Percentiles rank a stretch among this genome's conserved stretches.
These are phyloP conservation scores for Nemania sp. DNA, from an alignment of 2,329 filamentous ascomycete genomes.

Conservation along the genomic window DNA sequence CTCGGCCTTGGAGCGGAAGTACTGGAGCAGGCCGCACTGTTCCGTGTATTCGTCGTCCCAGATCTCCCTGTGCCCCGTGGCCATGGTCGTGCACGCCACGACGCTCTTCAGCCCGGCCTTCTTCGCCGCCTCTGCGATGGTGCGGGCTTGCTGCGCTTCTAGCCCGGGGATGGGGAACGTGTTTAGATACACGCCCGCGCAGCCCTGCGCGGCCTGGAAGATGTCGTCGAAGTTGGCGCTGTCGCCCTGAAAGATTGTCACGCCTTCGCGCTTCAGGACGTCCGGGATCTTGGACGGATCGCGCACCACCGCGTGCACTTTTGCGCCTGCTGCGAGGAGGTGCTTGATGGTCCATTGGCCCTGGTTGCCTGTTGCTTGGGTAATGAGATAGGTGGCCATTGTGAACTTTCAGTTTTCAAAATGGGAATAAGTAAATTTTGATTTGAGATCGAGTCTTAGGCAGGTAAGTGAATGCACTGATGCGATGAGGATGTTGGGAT, in stretches of 20 bases:
- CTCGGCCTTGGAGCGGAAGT: slow-evolving; percentile 46
- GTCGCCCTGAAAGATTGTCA: slow-evolving; percentile 45
- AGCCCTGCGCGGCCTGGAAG: slow-evolving; percentile 41
- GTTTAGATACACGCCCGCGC: slow-evolving; percentile 37
- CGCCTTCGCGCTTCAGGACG: slow-evolving; percentile 32
- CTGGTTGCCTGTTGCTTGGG: slow-evolving; percentile 44
- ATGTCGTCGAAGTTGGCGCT: slow-evolving; percentile 41
- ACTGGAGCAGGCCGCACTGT: slow-evolving; percentile 29
- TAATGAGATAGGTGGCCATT: slow-evolving; percentile 44
- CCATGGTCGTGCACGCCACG: slow-evolving; percentile 37
- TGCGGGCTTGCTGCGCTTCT: slow-evolving; percentile 40
- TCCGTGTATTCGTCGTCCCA: slow-evolving; percentile 33
- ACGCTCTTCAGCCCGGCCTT: slow-evolving; percentile 41
- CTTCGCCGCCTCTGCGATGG: slow-evolving; percentile 39
- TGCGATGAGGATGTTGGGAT: slow-evolving; percentile 1
- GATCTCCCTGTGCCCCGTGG: slow-evolving; percentile 22
- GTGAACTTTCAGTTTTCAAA: background rate
- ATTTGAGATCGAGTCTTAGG: background rate
- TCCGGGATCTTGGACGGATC: slow-evolving; percentile 39
- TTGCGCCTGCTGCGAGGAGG: slow-evolving; percentile 42
- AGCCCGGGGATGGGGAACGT: slow-evolving; percentile 32
- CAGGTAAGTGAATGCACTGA: background rate
- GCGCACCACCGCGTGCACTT: slow-evolving; percentile 45
- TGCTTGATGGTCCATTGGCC: slow-evolving; percentile 39
- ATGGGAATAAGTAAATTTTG: background rate